phyloP scores from a whole-genome alignment of 2,329 filamentous ascomycete genomes.

The Alternaria brassicae region DNA sequence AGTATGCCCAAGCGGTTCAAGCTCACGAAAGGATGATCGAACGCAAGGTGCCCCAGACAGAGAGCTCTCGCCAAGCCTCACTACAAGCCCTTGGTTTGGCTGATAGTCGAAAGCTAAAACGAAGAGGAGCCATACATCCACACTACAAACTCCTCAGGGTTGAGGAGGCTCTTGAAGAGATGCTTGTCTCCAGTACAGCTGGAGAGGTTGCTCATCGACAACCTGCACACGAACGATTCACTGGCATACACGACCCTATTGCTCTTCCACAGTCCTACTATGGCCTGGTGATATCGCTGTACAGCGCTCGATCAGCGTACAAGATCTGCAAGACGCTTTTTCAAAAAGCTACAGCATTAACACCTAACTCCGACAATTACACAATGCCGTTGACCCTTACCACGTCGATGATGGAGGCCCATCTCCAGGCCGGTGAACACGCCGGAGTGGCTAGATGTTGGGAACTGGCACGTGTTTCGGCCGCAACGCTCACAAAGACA shows the following conservation, averaged over 20 bases:
- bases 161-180: slow-evolving; percentile 37
- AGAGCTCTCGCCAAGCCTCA: slow-evolving; percentile 55
- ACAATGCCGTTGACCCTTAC: slow-evolving; percentile 51
- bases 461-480: slow-evolving; percentile 65
- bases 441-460: slow-evolving; percentile 71
- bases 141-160: slow-evolving; percentile 32
- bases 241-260: slow-evolving; percentile 45
- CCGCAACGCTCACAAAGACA: slow-evolving; percentile 52
- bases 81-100: slow-evolving; percentile 34
- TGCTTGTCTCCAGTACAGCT: slow-evolving; percentile 38
- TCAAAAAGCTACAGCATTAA: slow-evolving; percentile 25
- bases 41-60: slow-evolving; percentile 49
- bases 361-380: slow-evolving; percentile 22
- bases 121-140: slow-evolving; percentile 18
- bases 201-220: slow-evolving; percentile 37
- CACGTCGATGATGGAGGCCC: slow-evolving; percentile 69
- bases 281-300: slow-evolving; percentile 63
- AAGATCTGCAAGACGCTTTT: slow-evolving; percentile 48
- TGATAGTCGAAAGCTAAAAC: slow-evolving; percentile 29
- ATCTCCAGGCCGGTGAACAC: slow-evolving; percentile 65
- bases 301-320: slow-evolving; percentile 57
- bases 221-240: slow-evolving; percentile 30
- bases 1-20: slow-evolving; percentile 58
- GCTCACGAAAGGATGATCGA: slow-evolving; percentile 56
- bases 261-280: slow-evolving; percentile 61